Conservation (phyloP, 257 asterid species). For the Solanum peruvianum region DNA sequence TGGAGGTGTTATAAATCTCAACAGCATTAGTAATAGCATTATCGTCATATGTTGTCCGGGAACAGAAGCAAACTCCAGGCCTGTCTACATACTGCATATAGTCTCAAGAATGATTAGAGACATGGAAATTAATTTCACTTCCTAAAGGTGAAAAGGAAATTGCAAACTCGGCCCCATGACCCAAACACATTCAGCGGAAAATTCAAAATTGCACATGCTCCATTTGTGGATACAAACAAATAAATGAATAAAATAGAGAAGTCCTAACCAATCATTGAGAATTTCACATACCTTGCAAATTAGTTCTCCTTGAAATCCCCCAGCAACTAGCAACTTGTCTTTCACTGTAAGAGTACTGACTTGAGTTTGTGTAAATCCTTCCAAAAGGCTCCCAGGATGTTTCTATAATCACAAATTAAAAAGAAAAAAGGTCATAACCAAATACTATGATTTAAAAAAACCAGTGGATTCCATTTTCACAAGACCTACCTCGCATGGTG, state of each 20-base stretch:
- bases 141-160: neutral
- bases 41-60: conserved; percentile 86
- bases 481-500: conserved; percentile 71
- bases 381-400: conserved; percentile 92
- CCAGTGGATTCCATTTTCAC: neutral
- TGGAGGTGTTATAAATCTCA: conserved; percentile 65
- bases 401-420: conserved; percentile 28
- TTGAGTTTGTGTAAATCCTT: conserved; percentile 93
- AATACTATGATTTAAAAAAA: neutral
- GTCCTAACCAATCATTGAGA: neutral
- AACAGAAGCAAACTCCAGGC: conserved; percentile 82
- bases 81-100: conserved; percentile 68
- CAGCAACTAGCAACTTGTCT: conserved; percentile 84
- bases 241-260: neutral
- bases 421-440: neutral
- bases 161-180: neutral
- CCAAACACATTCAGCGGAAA: neutral
- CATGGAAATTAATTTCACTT: neutral
- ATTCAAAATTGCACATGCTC: neutral
- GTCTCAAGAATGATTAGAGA: neutral
- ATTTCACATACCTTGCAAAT: conserved; percentile 64
- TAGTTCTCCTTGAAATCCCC: conserved; percentile 96
- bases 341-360: conserved; percentile 88
- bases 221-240: neutral
- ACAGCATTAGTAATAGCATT: conserved; percentile 93